Evolutionary conservation across 2,329 filamentous ascomycete species (phyloP).

Genomic region (Pseudogymnoascus sp.): DNA sequence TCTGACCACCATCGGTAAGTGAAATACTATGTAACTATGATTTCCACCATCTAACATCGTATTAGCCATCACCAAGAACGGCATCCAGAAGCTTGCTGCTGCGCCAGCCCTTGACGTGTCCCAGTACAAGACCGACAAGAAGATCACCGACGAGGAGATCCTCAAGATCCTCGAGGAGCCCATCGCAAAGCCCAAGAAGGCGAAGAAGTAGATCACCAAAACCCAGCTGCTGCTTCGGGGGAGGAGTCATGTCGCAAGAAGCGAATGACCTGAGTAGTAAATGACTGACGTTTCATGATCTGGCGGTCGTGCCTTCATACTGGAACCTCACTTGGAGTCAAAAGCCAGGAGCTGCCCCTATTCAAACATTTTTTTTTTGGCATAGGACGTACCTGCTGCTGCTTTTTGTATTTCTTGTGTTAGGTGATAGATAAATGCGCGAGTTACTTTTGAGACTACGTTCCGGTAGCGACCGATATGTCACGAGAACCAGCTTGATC

Average conservation of each 20-base stretch:
- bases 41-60: constrained; percentile 9
- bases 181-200: constrained; percentile 73
- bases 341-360: background rate
- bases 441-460: background rate
- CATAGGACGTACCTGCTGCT: background rate
- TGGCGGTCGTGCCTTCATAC: background rate
- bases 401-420: background rate
- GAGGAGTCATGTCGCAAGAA: background rate
- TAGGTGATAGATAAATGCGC: background rate
- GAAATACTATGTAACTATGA: background rate
- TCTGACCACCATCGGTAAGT: constrained; percentile 87
- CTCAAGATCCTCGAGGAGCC: constrained; percentile 91
- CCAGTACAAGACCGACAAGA: constrained; percentile 92
- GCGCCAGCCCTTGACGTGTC: constrained; percentile 68
- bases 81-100: constrained; percentile 75
- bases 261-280: background rate
- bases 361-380: background rate
- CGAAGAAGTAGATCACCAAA: constrained; percentile 43
- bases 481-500: background rate
- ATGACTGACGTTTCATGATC: constrained; percentile 2
- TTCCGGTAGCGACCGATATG: background rate
- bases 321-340: background rate
- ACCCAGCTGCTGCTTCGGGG: background rate
- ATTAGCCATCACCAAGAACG: constrained; percentile 93
- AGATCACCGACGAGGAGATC: constrained; percentile 92